Percentiles rank a stretch among this genome's conserved stretches.
phyloP scores from a whole-genome alignment of 768 basidiomycete genomes.

The Crepidotus variabilis region DNA sequence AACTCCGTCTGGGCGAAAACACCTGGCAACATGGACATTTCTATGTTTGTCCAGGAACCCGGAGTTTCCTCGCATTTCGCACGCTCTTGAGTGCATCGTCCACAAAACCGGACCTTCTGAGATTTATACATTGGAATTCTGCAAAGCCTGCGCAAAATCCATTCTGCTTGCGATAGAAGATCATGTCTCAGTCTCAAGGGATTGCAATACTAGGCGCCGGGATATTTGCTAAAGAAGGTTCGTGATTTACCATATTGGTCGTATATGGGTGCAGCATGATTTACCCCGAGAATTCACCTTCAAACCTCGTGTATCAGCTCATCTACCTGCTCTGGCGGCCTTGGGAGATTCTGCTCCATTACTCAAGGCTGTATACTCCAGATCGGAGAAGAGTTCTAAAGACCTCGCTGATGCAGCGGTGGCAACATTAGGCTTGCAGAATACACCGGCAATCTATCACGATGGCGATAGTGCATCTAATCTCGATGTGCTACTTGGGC shows the following conservation, averaged over 20 bases:
- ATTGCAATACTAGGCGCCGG: conserved; percentile 82
- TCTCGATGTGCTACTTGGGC: conserved; percentile 61
- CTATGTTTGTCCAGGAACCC: conserved; percentile 10
- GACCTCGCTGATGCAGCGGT: conserved; percentile 41
- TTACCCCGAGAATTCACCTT: conserved; percentile 23
- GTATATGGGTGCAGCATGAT: conserved; percentile 1
- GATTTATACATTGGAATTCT: not conserved
- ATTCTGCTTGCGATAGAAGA: conserved; percentile 3
- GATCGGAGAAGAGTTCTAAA: conserved; percentile 55
- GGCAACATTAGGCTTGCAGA: conserved; percentile 32
- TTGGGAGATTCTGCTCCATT: conserved; percentile 43
- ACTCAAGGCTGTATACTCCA: conserved; percentile 74
- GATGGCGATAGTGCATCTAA: conserved; percentile 42
- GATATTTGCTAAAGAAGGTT: conserved; percentile 74
- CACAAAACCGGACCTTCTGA: not conserved
- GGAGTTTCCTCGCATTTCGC: not conserved
- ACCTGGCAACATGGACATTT: conserved; percentile 13
- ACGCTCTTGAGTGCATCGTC: not conserved
- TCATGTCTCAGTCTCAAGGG: conserved; percentile 41
- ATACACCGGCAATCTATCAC: conserved; percentile 49
- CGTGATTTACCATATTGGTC: conserved; percentile 19
- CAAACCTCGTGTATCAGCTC: conserved; percentile 40
- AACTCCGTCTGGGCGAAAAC: conserved; percentile 25
- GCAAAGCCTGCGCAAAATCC: not conserved
- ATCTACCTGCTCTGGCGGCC: conserved; percentile 69